phyloP scores from a whole-genome alignment of 345 rosid species.

The Durio zibethinus region DNA sequence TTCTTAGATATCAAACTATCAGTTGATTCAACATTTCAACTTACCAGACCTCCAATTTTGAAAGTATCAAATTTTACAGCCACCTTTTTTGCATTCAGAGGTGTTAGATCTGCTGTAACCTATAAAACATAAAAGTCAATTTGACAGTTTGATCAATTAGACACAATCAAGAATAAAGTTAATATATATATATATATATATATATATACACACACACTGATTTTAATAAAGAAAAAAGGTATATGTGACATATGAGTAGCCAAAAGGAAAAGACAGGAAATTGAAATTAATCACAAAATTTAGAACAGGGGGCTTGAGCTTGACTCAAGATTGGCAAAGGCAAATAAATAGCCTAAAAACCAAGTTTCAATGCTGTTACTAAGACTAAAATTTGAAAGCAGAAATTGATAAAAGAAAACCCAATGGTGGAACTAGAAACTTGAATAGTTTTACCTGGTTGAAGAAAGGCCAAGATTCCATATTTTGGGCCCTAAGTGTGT shows the following conservation, averaged over 20 bases:
- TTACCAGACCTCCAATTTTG: constrained; percentile 75
- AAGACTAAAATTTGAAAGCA: too few relatives aligned
- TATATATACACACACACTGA: too few relatives aligned
- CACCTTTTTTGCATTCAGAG: constrained; percentile 66
- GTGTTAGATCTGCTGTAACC: constrained; percentile 88
- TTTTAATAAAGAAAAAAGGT: neutral
- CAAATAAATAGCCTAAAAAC: neutral
- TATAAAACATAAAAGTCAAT: constrained; percentile 23
- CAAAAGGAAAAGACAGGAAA: neutral
- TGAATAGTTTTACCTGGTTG: constrained; percentile 52
- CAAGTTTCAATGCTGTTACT: neutral
- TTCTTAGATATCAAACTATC: neutral
- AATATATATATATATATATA: too few relatives aligned
- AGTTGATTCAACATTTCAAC: constrained; percentile 31
- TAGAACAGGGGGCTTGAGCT: neutral
- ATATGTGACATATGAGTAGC: neutral
- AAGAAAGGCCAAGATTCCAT: constrained; percentile 92
- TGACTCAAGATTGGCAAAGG: too few relatives aligned
- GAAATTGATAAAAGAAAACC: neutral
- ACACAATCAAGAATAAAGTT: neutral
- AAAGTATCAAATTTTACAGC: constrained; percentile 80
- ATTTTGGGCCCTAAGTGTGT: constrained; percentile 75
- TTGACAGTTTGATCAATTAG: neutral
- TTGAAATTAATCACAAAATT: neutral
- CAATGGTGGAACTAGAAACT: neutral